Conservation (phyloP, 768 basidiomycete genomes). For the Phylloporus scabripes region DNA sequence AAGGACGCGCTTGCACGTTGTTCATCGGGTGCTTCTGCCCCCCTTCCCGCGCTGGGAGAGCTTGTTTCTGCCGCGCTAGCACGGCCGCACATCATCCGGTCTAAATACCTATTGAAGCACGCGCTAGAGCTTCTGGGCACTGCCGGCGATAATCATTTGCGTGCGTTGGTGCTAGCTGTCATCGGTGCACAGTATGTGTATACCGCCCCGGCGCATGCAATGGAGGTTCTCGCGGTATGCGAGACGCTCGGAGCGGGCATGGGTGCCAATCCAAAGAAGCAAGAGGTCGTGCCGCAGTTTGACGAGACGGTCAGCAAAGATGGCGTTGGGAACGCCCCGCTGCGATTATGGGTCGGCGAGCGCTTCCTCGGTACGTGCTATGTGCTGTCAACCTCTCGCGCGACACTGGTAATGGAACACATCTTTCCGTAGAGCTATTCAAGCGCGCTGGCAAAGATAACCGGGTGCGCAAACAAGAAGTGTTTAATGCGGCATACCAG, state of each 20-base stretch:
- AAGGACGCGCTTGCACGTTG: slow-evolving; percentile 27
- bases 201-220: slow-evolving; percentile 64
- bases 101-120: slow-evolving; percentile 43
- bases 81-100: slow-evolving; percentile 25
- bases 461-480: slow-evolving; percentile 42
- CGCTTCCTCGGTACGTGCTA: slow-evolving; percentile 49
- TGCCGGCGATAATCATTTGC: slow-evolving; percentile 67
- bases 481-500: slow-evolving; percentile 35
- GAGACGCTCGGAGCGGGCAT: slow-evolving; percentile 69
- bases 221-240: slow-evolving; percentile 57
- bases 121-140: slow-evolving; percentile 54
- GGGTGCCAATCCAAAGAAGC: slow-evolving; percentile 35
- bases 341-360: slow-evolving; percentile 71
- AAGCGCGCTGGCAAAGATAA: slow-evolving; percentile 49
- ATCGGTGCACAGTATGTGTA: slow-evolving; percentile 67
- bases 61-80: slow-evolving; percentile 19
- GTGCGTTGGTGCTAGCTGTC: slow-evolving; percentile 63
- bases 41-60: slow-evolving; percentile 11
- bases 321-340: slow-evolving; percentile 53
- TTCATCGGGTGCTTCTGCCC: slow-evolving; percentile 17
- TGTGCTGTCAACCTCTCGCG: neutral
- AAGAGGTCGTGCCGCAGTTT: neutral
- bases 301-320: slow-evolving; percentile 20
- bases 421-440: slow-evolving; percentile 44
- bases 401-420: neutral